phyloP scores from a whole-genome alignment of 768 basidiomycete genomes.

The Punctularia strigosozonata region DNA sequence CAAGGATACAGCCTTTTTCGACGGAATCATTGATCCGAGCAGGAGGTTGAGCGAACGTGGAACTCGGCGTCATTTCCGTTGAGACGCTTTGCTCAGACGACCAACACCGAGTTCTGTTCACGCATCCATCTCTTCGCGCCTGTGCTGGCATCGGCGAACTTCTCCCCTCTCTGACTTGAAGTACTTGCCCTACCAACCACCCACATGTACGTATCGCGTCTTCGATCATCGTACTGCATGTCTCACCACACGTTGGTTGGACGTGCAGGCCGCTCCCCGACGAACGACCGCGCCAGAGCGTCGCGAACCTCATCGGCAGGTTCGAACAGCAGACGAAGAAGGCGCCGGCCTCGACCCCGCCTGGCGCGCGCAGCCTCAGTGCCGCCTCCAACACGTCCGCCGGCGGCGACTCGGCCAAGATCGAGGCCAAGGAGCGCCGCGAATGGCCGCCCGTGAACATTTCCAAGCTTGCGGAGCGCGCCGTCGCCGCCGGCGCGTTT shows the following conservation, averaged over 20 bases:
- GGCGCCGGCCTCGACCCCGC: slow-evolving; percentile 23
- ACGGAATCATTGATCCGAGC: too few species aligned
- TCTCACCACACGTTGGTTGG: too few species aligned
- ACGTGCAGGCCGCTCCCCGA: slow-evolving; percentile 66
- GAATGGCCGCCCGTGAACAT: slow-evolving; percentile 55
- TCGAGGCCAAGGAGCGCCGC: slow-evolving; percentile 56
- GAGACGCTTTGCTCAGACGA: too few species aligned
- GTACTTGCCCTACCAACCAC: too few species aligned
- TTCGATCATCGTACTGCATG: neutral
- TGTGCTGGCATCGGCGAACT: too few species aligned
- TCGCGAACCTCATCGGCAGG: slow-evolving; percentile 83
- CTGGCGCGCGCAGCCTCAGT: slow-evolving; percentile 50
- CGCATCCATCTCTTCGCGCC: too few species aligned
- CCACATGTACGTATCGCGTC: neutral
- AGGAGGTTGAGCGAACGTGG: too few species aligned
- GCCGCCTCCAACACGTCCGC: slow-evolving; percentile 50
- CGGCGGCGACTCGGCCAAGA: slow-evolving; percentile 55
- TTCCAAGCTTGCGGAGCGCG: slow-evolving; percentile 10
- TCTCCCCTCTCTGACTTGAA: too few species aligned
- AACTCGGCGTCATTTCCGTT: too few species aligned
- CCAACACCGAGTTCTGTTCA: too few species aligned
- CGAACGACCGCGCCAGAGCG: slow-evolving; percentile 77
- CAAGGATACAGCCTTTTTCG: too few species aligned
- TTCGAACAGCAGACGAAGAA: slow-evolving; percentile 78
- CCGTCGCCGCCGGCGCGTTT: slow-evolving; percentile 6